phyloP scores from a whole-genome alignment of 176 grass and related monocot species.

The Aegilops umbellulata region DNA sequence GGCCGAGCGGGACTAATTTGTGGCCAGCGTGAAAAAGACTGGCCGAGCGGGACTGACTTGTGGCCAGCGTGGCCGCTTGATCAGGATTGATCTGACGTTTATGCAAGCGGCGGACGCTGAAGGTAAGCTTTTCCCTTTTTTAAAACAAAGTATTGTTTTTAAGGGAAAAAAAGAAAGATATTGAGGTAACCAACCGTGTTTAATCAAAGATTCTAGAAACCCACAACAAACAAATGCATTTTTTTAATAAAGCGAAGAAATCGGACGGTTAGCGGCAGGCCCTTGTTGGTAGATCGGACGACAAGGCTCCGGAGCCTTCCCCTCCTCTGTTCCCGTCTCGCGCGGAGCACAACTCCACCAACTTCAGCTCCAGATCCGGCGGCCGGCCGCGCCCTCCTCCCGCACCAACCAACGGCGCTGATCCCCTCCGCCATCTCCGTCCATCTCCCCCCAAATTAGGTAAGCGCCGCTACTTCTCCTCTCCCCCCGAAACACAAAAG shows the following conservation, averaged over 20 bases:
- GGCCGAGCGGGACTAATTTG: too few relatives aligned
- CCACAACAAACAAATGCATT: background rate
- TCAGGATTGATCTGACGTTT: too few relatives aligned
- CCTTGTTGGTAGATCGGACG: background rate
- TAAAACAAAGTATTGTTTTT: too few relatives aligned
- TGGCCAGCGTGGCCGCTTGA: too few relatives aligned
- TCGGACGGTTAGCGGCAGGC: background rate
- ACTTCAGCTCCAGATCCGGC: conserved; percentile 42
- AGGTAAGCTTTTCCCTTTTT: too few relatives aligned
- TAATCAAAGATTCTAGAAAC: background rate
- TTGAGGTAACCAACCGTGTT: too few relatives aligned
- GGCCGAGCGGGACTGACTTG: too few relatives aligned
- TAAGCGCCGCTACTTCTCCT: background rate
- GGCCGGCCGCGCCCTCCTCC: conserved; percentile 35
- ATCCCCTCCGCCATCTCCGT: conserved; percentile 53
- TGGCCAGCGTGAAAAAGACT: too few relatives aligned
- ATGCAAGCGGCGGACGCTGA: too few relatives aligned
- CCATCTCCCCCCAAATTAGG: conserved; percentile 23
- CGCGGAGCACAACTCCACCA: background rate
- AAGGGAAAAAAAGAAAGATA: too few relatives aligned
- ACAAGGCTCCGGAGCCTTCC: background rate
- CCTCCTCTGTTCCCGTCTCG: background rate
- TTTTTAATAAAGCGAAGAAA: background rate
- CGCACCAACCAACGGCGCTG: conserved; percentile 50
- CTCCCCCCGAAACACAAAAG: background rate